Conservation (phyloP, 495 filamentous ascomycete genomes). For the Xylaria longipes region DNA sequence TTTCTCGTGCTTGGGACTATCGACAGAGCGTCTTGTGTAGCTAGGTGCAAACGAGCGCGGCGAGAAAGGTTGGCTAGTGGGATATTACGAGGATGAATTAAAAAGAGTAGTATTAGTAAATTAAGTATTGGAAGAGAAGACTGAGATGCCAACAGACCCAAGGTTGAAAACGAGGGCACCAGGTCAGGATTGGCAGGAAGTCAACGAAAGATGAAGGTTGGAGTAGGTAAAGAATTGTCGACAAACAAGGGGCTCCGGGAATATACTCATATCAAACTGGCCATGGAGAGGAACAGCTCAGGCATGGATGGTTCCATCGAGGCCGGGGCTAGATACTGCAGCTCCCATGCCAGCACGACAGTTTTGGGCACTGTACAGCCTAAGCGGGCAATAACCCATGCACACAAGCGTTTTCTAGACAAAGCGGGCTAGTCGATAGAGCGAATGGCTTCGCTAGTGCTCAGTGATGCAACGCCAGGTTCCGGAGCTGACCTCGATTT, state of each 20-base stretch:
- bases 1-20: conserved; percentile 11
- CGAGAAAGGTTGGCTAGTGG: not conserved
- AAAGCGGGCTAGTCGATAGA: not conserved
- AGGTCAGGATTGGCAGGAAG: conserved; percentile 16
- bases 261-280: conserved; percentile 8
- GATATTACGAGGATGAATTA: conserved; percentile 30
- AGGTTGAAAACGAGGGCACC: conserved; percentile 18
- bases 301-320: conserved; percentile 11
- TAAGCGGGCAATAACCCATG: not conserved
- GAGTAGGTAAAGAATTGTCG: not conserved
- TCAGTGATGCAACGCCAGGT: conserved; percentile 15
- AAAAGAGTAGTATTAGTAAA: conserved; percentile 26
- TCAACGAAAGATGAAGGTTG: conserved; percentile 25
- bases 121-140: not conserved
- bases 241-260: conserved; percentile 15
- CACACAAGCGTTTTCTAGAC: not conserved
- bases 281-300: conserved; percentile 11
- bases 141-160: conserved; percentile 1
- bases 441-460: conserved; percentile 10
- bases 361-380: not conserved
- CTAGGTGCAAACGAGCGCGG: conserved; percentile 15
- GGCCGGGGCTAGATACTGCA: not conserved
- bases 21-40: not conserved
- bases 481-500: conserved; percentile 5
- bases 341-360: not conserved